A percentile compares a stretch with the other conserved stretches of the same genome.
Evolutionary conservation across 208 protist genomes (phyloP).

Genomic region (Trypanosomatidae sp.): DNA sequence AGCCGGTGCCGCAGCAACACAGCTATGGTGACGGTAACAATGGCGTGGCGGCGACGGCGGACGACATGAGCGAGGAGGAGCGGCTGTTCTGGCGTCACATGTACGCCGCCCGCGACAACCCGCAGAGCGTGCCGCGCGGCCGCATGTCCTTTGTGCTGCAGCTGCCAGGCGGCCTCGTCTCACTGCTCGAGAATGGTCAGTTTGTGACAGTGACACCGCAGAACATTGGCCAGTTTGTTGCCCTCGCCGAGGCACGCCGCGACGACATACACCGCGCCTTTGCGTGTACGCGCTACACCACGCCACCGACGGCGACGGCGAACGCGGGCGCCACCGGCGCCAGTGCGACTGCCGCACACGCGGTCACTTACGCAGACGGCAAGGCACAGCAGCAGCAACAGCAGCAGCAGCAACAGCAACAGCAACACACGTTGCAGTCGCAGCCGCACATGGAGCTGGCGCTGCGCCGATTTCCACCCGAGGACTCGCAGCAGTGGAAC

Average conservation of each 20-base stretch:
- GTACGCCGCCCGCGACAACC: conserved; percentile 4
- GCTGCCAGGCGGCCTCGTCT: conserved; percentile 1
- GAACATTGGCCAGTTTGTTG: conserved; percentile 25
- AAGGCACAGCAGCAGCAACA: neutral
- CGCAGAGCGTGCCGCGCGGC: neutral
- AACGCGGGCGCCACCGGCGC: too few species aligned
- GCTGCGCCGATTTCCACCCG: neutral
- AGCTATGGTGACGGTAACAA: too few species aligned
- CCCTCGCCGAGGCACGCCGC: conserved; percentile 6
- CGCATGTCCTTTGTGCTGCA: conserved; percentile 1
- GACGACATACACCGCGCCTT: conserved; percentile 16
- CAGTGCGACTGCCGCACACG: too few species aligned
- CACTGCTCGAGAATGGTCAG: conserved; percentile 13
- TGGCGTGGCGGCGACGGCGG: too few species aligned
- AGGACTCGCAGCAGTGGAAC: conserved; percentile 1
- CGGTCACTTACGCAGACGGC: neutral
- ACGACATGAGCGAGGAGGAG: conserved; percentile 10
- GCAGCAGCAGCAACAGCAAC: neutral
- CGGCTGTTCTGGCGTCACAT: conserved; percentile 15
- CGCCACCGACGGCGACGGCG: conserved; percentile 1
- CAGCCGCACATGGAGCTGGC: neutral
- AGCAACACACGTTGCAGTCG: conserved; percentile 1
- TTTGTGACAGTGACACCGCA: conserved; percentile 12
- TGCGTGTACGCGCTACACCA: conserved; percentile 5
- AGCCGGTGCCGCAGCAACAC: too few species aligned